Evolutionary conservation across 2,329 filamentous ascomycete genomes (phyloP).

Genomic region (Lasiodiplodia sp.): DNA sequence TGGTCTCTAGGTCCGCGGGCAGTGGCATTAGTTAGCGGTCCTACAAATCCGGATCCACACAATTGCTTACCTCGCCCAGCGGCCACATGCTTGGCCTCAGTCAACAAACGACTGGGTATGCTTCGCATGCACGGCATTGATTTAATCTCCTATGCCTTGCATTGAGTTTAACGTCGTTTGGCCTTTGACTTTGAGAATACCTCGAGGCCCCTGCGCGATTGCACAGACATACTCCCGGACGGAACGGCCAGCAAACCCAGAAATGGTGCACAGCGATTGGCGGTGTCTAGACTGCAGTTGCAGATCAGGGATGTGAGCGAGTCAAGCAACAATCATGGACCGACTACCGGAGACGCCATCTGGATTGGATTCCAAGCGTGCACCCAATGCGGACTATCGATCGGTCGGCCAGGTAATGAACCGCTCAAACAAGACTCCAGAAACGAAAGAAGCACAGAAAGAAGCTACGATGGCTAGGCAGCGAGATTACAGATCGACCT

Average conservation of each 20-base stretch:
- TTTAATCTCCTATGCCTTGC: too few species aligned
- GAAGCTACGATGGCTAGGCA: neutral
- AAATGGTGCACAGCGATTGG: neutral
- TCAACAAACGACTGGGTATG: neutral
- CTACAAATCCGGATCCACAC: too few species aligned
- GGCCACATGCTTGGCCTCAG: too few species aligned
- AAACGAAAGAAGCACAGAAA: neutral
- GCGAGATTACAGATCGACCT: slow-evolving; percentile 23
- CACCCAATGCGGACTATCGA: neutral
- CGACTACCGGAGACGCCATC: neutral
- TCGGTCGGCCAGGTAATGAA: neutral
- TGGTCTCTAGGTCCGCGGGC: too few species aligned
- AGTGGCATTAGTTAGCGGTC: too few species aligned
- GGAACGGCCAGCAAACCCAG: too few species aligned
- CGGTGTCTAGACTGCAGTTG: neutral
- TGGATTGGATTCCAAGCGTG: neutral
- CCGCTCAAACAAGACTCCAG: neutral
- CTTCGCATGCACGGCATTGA: neutral
- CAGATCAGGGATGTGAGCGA: neutral
- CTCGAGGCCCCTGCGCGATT: too few species aligned
- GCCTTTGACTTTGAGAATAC: too few species aligned
- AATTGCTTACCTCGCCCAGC: too few species aligned
- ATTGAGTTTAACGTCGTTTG: too few species aligned
- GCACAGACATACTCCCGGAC: too few species aligned
- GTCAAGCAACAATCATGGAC: neutral